Conservation (phyloP, 257 asterid species). For the Petunia secreta region DNA sequence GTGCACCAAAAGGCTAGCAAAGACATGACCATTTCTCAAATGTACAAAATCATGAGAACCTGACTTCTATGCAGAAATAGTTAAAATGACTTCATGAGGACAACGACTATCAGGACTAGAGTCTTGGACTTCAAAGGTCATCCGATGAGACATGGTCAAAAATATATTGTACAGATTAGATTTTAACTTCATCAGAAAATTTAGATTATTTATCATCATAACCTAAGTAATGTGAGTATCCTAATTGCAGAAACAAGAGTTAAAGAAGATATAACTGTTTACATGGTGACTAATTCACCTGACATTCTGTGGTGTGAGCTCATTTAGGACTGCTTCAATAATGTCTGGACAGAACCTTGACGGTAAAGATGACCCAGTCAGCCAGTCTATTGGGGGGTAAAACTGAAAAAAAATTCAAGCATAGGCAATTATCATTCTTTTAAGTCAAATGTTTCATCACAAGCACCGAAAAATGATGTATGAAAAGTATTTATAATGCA, state of each 20-base stretch:
- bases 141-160: constrained; percentile 22
- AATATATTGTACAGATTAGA: background rate
- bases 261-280: background rate
- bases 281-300: constrained; percentile 49
- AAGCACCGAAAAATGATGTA: background rate
- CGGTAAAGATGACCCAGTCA: constrained; percentile 88
- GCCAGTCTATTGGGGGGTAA: constrained; percentile 91
- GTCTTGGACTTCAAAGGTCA: constrained; percentile 8
- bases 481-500: constrained; percentile 5
- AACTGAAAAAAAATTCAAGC: constrained; percentile 43
- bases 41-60: background rate
- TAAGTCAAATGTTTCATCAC: background rate
- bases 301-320: constrained; percentile 73
- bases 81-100: background rate
- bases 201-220: constrained; percentile 2
- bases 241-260: background rate
- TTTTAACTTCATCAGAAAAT: background rate
- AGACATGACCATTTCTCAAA: background rate
- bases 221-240: background rate
- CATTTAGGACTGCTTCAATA: constrained; percentile 68
- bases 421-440: background rate
- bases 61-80: background rate
- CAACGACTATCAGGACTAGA: background rate
- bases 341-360: constrained; percentile 61
- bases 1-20: background rate